Evolutionary conservation across 2,329 filamentous ascomycete species (phyloP), one percentile per base, ranked within the genome.

Genomic region (Paraphaeosphaeria sporulosa): DNA sequence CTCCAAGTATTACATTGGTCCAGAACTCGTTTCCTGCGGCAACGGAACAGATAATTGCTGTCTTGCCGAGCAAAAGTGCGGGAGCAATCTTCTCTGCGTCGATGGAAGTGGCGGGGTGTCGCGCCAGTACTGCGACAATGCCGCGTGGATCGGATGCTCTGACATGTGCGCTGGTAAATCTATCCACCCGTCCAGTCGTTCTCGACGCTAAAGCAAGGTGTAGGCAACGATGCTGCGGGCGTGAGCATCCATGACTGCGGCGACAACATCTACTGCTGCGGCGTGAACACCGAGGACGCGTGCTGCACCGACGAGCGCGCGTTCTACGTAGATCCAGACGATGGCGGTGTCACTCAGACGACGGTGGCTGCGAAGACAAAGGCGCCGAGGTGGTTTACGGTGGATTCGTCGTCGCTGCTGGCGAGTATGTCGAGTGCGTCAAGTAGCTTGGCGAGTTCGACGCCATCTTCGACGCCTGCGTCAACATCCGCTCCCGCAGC

Each of bases 31-130:
- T 2, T 54, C 60, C 23, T 62, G 60, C 43, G 57, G 60, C 27
- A 57, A 50, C 15, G 43, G 43, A 8, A 59, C 48, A 17, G 53
- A 57, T 36, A 62, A 52, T 25, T 62, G 60, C 43, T 62, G 60
- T 30, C 23, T 57, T 2, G 23, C 19, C 4, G 57, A 43, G 23
- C 15, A 59, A 12, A 59, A 57, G 21, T 62, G 60, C 38, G 60
- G 60, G 23, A 49, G 51, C 19, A 62, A 62, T 25, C 53, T 62
- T 9, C 30, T 62, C 4, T 62, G 60, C 43, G 25, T 49, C 3
- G 8, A 49, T 27, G 23, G 27, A 1, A 21, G n/a, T 2, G 43
- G 25, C 8, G 15, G 21, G 12, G 19, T 54, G 4, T 36, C 42
- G 3, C 52, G 60, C 8, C 44, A 59, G 38, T 62, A 62, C 19